Base-by-base conservation (phyloP, 768 basidiomycete genomes). In the Agrocybe chaxingu region DNA sequence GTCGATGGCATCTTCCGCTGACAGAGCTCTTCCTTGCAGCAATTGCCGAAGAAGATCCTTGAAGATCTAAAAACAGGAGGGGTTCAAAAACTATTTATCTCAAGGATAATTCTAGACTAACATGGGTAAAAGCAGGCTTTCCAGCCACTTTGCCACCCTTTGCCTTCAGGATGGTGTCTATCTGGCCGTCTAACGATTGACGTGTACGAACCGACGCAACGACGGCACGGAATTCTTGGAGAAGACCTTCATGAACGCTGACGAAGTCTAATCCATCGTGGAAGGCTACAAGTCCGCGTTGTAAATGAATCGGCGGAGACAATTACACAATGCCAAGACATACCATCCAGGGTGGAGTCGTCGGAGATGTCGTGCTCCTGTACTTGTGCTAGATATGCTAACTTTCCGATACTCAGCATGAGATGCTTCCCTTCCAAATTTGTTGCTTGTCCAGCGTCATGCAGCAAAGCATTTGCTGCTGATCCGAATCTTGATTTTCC, bases 401-500 rank as follows among this genome's bases (percentile, higher is more conserved):
- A 78, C 66, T 98, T 98, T 16, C 91, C 91, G 24, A 98, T 81
- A 61, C 92, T 94, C 48, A 95, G 79, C 80, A 92, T 85, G 41
- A 98, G 73, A 73, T 96, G 89, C 73, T 87, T 90, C 13, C 82
- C 76, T 29, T 77, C 78, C 10, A 96, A 72, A 49, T 80, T 79
- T 5, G 64, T 66, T 8, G 84, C 84, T 13, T 66, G 66, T 31
- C 74, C 66, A 8, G 87, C 78, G 56, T 88, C 89, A n/a, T 60
- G 58, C 29, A 86, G 70, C 39, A 98, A 72, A 11, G 84, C 75
- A 13, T 68, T 61, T 2, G 87, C 82, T 2, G 92, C 91, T 8
- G 75, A 69, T 3, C 76, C 81, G 64, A 82, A 89, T 42, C 83
- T 74, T 35, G 71, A 74, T 49, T 85, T 82, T 3, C 82, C 85